Percentiles rank a stretch among this genome's conserved stretches.
phyloP scores from a whole-genome alignment of 495 filamentous ascomycete genomes.

The Aspergillus sparsus region DNA sequence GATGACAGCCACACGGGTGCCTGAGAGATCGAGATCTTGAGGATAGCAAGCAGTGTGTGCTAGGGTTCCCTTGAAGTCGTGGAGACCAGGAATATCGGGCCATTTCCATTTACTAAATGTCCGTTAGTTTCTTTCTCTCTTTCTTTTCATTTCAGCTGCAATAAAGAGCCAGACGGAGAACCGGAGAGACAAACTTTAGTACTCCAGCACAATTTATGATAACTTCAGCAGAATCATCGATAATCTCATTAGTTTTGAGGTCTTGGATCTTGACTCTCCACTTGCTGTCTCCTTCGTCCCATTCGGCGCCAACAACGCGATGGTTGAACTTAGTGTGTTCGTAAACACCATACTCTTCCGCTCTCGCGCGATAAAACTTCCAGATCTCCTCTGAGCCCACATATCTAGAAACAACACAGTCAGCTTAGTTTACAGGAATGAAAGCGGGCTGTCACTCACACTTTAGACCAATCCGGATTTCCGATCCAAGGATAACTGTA shows the following conservation, averaged over 20 bases:
- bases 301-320: constrained; percentile 35
- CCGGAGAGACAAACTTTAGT: constrained; percentile 37
- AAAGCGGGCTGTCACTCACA: not conserved
- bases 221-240: constrained; percentile 32
- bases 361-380: constrained; percentile 50
- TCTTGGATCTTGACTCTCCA: constrained; percentile 46
- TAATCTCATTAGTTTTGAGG: constrained; percentile 29
- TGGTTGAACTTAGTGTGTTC: constrained; percentile 41
- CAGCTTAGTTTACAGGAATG: not conserved
- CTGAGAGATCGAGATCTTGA: constrained; percentile 34
- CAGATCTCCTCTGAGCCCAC: constrained; percentile 10
- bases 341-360: constrained; percentile 38
- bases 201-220: constrained; percentile 50
- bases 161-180: no score
- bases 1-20: constrained; percentile 51
- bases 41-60: constrained; percentile 53
- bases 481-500: constrained; percentile 40
- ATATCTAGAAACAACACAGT: not conserved
- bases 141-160: no score
- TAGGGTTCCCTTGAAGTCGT: constrained; percentile 46
- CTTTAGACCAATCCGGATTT: constrained; percentile 43
- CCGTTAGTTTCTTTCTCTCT: no score
- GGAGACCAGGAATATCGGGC: constrained; percentile 49
- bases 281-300: constrained; percentile 37
- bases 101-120: constrained; percentile 42